These are phyloP conservation scores for Onygena corvina DNA, from an alignment of 2,329 filamentous ascomycete species.

Conservation along the genomic window DNA sequence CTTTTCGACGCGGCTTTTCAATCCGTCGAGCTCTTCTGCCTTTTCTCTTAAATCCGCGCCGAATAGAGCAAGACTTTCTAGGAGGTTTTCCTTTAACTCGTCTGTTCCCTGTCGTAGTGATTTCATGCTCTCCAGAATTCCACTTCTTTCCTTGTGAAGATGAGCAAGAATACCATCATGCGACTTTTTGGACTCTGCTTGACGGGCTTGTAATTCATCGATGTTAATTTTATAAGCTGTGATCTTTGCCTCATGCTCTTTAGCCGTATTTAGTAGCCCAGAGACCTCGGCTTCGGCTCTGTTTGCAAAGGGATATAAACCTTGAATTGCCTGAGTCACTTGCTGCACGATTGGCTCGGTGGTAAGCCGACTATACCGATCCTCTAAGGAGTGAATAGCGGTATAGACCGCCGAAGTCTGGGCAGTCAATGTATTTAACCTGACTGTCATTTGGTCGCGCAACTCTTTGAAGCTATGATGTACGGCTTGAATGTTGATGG, in stretches of 20 bases:
- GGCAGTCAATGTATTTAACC: not conserved
- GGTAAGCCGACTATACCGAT: slow-evolving; percentile 40
- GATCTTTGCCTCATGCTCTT: not conserved
- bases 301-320: slow-evolving; percentile 27
- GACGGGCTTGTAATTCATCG: not conserved
- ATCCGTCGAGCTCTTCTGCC: not conserved
- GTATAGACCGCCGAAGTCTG: not conserved
- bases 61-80: not conserved
- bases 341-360: slow-evolving; percentile 27
- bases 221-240: no score
- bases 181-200: not conserved
- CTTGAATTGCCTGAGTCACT: slow-evolving; percentile 26
- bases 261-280: not conserved
- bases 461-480: not conserved
- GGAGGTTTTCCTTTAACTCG: not conserved
- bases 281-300: slow-evolving; percentile 18
- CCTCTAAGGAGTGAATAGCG: slow-evolving; percentile 33
- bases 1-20: not conserved
- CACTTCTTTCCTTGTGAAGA: no score
- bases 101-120: not conserved
- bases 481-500: not conserved
- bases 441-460: not conserved
- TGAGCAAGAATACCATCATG: not conserved
- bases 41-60: not conserved
- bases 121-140: not conserved